Percentiles rank a stretch among this genome's conserved stretches.
Conservation (phyloP, 78 protist species). For the Dictyostelium citrinum region DNA sequence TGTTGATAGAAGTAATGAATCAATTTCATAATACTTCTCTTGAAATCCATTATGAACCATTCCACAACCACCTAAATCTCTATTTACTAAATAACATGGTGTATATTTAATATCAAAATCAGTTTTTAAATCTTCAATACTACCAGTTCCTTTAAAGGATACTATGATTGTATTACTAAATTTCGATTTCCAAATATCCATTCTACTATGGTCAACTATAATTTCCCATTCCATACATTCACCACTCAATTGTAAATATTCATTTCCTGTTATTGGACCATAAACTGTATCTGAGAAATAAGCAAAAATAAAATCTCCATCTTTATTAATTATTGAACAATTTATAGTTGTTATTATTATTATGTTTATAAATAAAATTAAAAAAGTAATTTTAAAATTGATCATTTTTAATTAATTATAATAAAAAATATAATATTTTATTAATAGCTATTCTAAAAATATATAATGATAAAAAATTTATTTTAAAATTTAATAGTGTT, state of each 20-base stretch:
- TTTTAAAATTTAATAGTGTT: too few relatives aligned
- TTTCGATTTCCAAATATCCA: neutral
- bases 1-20: neutral
- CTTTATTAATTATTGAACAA: neutral
- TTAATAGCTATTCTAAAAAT: too few relatives aligned
- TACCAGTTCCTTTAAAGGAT: constrained; percentile 12
- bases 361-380: neutral
- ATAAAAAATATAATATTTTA: too few relatives aligned
- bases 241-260: neutral
- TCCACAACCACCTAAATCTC: constrained; percentile 4
- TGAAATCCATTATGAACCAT: neutral
- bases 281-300: constrained; percentile 9
- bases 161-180: neutral
- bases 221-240: neutral
- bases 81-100: neutral
- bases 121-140: neutral
- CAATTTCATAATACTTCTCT: neutral
- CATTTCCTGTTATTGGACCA: neutral
- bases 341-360: neutral
- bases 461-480: too few relatives aligned
- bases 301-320: constrained; percentile 24
- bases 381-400: neutral
- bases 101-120: neutral
- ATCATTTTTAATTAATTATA: too few relatives aligned
- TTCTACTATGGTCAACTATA: neutral